These are phyloP conservation scores for Emergomyces pasteurianus DNA, from an alignment of 2,329 filamentous ascomycete species.

Conservation along the genomic window DNA sequence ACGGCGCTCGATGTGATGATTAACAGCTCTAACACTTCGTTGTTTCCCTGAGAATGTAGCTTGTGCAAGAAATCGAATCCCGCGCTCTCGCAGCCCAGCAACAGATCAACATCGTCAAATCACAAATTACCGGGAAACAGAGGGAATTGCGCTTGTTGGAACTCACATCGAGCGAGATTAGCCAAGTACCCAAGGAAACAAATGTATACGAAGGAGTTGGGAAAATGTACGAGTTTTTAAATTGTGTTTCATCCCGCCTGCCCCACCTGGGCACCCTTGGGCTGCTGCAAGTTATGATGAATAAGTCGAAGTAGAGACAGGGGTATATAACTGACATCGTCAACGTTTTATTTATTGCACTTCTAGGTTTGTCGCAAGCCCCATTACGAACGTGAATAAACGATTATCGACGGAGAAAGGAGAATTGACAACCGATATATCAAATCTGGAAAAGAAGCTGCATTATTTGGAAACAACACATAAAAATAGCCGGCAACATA, in stretches of 20 bases:
- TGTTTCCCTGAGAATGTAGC: constrained; percentile 37
- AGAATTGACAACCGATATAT: constrained; percentile 64
- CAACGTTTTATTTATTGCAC: background rate
- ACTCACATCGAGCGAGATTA: constrained; percentile 72
- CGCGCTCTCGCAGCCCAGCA: constrained; percentile 82
- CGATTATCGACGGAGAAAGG: constrained; percentile 65
- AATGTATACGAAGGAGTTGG: constrained; percentile 89
- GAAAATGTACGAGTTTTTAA: constrained; percentile 61
- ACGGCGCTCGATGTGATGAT: background rate
- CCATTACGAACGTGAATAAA: constrained; percentile 58
- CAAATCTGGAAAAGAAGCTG: constrained; percentile 74
- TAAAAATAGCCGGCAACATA: constrained; percentile 84
- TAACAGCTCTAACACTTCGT: background rate
- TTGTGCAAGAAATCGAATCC: constrained; percentile 86
- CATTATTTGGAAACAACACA: constrained; percentile 90
- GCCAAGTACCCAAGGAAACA: constrained; percentile 60
- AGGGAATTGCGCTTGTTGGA: constrained; percentile 81
- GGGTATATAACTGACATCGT: background rate
- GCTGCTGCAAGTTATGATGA: background rate
- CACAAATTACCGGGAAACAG: constrained; percentile 74
- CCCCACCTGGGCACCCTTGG: background rate
- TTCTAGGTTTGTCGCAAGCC: constrained; percentile 72
- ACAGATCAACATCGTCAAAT: constrained; percentile 75
- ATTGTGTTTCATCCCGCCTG: background rate
- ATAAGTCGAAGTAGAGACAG: background rate